Percentiles rank a stretch among this genome's conserved stretches.
phyloP scores from a whole-genome alignment of 2,329 filamentous ascomycete species.

The Trematosphaeria pertusa region DNA sequence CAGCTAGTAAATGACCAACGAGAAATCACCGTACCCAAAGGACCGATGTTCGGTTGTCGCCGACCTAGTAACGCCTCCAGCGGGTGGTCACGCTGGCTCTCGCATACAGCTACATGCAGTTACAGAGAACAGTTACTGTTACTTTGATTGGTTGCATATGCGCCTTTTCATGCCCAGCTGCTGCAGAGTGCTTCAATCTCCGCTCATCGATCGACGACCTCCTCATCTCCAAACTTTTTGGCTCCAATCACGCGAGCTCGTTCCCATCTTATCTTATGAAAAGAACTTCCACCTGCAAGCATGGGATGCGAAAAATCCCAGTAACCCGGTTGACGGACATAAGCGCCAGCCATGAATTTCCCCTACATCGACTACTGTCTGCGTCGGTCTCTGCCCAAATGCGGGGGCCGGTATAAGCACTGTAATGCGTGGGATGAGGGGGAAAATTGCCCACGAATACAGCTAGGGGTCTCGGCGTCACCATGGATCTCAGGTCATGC shows the following conservation, averaged over 20 bases:
- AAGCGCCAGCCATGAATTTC: conserved; percentile 21
- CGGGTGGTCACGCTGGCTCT: conserved; percentile 33
- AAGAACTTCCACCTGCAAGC: conserved; percentile 17
- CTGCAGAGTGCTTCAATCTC: conserved; percentile 17
- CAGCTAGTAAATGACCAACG: conserved; percentile 24
- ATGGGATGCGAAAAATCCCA: conserved; percentile 15
- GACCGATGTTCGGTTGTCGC: conserved; percentile 23
- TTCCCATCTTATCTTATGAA: conserved; percentile 16
- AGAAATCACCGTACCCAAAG: conserved; percentile 15
- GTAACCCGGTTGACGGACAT: conserved; percentile 31
- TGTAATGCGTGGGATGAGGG: no score
- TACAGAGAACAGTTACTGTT: conserved; percentile 25
- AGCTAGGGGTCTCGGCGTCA: no score
- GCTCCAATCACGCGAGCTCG: conserved; percentile 16
- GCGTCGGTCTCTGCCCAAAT: no score
- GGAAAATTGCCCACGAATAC: no score
- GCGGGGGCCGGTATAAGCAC: no score
- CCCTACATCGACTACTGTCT: background rate
- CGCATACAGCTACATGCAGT: conserved; percentile 31
- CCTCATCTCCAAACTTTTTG: conserved; percentile 2
- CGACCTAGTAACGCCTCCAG: conserved; percentile 29
- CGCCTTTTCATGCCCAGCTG: conserved; percentile 19
- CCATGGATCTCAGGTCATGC: no score
- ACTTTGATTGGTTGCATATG: conserved; percentile 30
- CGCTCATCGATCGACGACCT: conserved; percentile 23